These are phyloP conservation scores for Suillus subalutaceus DNA, from an alignment of 768 basidiomycete genomes.

Conservation along the genomic window DNA sequence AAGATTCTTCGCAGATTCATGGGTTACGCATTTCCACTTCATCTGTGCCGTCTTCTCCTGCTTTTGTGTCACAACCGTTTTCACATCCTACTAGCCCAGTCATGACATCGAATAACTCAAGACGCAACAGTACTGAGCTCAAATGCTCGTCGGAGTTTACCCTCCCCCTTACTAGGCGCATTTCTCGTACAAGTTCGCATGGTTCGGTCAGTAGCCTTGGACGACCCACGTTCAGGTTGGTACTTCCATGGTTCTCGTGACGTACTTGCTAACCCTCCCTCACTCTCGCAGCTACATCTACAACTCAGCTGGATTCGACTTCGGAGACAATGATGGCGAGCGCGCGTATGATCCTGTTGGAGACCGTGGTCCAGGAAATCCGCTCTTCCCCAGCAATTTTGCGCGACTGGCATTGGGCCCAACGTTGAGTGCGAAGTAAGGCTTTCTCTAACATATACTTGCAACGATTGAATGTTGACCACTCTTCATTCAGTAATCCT, in stretches of 20 bases:
- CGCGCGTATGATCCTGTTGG: slow-evolving; percentile 51
- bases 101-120: slow-evolving; percentile 18
- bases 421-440: slow-evolving; percentile 60
- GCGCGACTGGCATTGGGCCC: slow-evolving; percentile 66
- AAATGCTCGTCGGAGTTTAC: slow-evolving; percentile 27
- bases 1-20: slow-evolving; percentile 46
- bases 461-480: slow-evolving; percentile 5
- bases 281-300: slow-evolving; percentile 18
- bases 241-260: neutral
- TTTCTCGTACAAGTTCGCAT: slow-evolving; percentile 28
- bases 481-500: slow-evolving; percentile 27
- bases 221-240: slow-evolving; percentile 30
- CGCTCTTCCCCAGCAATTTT: slow-evolving; percentile 84
- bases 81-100: slow-evolving; percentile 27
- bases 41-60: slow-evolving; percentile 34
- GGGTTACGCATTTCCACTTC: slow-evolving; percentile 59
- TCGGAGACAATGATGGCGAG: slow-evolving; percentile 31
- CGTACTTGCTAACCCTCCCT: slow-evolving; percentile 1
- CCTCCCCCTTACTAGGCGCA: slow-evolving; percentile 24
- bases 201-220: slow-evolving; percentile 29
- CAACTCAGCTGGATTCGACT: slow-evolving; percentile 21
- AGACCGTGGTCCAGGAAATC: slow-evolving; percentile 72
- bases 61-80: slow-evolving; percentile 28
- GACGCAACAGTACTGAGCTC: slow-evolving; percentile 27
- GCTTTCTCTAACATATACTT: slow-evolving; percentile 1